These are phyloP conservation scores for Aspergillus flavus DNA, from an alignment of 2,329 filamentous ascomycete species.

Conservation along the genomic window DNA sequence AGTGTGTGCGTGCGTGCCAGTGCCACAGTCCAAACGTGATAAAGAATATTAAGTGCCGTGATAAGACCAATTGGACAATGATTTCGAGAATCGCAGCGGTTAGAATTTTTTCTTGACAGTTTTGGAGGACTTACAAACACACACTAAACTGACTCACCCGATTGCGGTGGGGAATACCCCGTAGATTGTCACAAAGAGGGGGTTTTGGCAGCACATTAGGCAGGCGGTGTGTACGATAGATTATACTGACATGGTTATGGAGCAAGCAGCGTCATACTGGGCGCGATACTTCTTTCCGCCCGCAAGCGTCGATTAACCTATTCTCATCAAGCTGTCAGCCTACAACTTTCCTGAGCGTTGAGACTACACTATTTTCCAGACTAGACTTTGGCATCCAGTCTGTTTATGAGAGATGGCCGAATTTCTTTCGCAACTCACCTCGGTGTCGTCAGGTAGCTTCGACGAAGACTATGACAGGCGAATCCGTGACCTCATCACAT, in stretches of 20 bases:
- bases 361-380: too few species aligned
- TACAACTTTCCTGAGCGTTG: background rate
- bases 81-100: background rate
- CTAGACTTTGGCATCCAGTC: background rate
- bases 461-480: constrained; percentile 49
- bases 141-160: background rate
- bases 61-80: background rate
- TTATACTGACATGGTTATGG: background rate
- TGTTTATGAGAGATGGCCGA: constrained; percentile 26
- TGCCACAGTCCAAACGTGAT: background rate
- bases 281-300: background rate
- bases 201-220: background rate
- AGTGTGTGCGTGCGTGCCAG: background rate
- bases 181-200: background rate
- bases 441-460: constrained; percentile 42
- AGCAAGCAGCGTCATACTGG: background rate
- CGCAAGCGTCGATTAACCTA: background rate
- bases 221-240: background rate
- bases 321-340: background rate
- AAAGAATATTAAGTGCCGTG: background rate
- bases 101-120: background rate
- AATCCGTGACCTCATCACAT: constrained; percentile 42
- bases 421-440: constrained; percentile 38
- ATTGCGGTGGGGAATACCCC: background rate
- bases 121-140: background rate